A percentile compares a stretch with the other conserved stretches of the same genome.
Evolutionary conservation across 2,329 filamentous ascomycete genomes (phyloP).

Genomic region (Penicillium sp.): DNA sequence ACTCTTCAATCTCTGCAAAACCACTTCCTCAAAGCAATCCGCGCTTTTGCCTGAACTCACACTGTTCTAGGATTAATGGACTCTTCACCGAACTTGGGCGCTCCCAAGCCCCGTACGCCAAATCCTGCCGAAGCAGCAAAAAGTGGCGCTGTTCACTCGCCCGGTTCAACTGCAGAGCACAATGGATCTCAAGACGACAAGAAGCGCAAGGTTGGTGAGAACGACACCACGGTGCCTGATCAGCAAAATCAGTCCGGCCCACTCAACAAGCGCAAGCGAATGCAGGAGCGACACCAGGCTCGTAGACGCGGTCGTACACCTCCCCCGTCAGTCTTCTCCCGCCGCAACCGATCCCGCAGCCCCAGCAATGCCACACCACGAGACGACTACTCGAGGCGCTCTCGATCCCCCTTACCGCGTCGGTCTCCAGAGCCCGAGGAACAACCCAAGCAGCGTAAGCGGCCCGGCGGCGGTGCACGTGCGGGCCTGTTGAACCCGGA

Average conservation of each 20-base stretch:
- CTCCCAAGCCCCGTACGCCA: constrained; percentile 3
- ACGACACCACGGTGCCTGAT: constrained; percentile 24
- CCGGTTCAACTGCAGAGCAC: constrained; percentile 1
- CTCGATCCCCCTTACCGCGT: constrained; percentile 44
- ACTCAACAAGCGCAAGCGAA: constrained; percentile 39
- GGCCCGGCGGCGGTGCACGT: constrained; percentile 49
- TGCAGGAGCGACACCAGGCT: constrained; percentile 43
- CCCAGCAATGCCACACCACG: constrained; percentile 20
- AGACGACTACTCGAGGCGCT: constrained; percentile 35
- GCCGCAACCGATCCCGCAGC: constrained; percentile 38
- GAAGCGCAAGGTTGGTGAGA: constrained; percentile 33
- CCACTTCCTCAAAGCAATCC: background rate
- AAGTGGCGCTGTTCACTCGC: constrained; percentile 2
- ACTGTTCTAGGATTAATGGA: constrained; percentile 7
- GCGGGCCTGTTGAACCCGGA: constrained; percentile 41
- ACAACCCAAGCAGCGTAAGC: constrained; percentile 45
- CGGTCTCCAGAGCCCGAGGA: constrained; percentile 45
- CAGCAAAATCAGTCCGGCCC: constrained; percentile 29
- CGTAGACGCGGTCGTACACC: constrained; percentile 40
- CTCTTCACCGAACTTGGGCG: constrained; percentile 5
- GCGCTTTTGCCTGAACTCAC: background rate
- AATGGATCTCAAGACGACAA: constrained; percentile 25
- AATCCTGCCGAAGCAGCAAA: background rate
- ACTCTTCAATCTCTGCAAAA: background rate
- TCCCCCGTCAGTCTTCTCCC: constrained; percentile 42